phyloP scores from a whole-genome alignment of 2,329 filamentous ascomycete genomes.

The Lasiodiplodia citricola region DNA sequence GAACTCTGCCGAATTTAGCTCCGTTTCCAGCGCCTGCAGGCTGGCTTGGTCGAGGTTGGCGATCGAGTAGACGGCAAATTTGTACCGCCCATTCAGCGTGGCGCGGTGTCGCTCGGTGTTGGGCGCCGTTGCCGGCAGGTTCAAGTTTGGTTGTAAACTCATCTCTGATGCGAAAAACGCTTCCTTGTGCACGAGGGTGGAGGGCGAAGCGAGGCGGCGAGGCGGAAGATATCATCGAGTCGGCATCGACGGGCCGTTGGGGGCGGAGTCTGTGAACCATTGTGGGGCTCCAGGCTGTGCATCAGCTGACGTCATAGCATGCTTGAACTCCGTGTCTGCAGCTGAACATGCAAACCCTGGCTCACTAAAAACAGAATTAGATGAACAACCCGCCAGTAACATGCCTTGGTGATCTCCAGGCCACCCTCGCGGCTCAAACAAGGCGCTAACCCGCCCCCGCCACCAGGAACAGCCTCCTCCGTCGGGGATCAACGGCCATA shows the following conservation, averaged over 20 bases:
- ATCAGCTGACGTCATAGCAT: not conserved
- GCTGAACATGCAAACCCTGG: too few species aligned
- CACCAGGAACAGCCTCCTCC: not conserved
- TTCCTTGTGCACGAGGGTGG: not conserved
- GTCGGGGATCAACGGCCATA: too few species aligned
- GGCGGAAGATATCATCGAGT: not conserved
- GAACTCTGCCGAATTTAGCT: not conserved
- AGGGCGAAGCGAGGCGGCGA: not conserved
- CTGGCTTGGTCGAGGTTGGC: not conserved
- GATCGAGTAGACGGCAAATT: constrained; percentile 6
- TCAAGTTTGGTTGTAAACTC: not conserved
- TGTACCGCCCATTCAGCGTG: not conserved
- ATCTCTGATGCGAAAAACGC: not conserved
- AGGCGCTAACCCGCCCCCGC: too few species aligned
- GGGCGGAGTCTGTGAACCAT: not conserved
- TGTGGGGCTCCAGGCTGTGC: too few species aligned
- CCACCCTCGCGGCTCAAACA: not conserved
- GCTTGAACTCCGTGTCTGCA: too few species aligned
- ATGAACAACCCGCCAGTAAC: not conserved
- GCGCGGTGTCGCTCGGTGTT: constrained; percentile 4
- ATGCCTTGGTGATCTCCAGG: not conserved
- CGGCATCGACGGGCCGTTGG: not conserved
- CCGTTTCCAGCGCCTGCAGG: not conserved
- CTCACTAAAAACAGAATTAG: not conserved
- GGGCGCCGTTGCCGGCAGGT: not conserved